These are phyloP conservation scores for Aspergillus bridgeri DNA, from an alignment of 495 filamentous ascomycete genomes.

Conservation along the genomic window DNA sequence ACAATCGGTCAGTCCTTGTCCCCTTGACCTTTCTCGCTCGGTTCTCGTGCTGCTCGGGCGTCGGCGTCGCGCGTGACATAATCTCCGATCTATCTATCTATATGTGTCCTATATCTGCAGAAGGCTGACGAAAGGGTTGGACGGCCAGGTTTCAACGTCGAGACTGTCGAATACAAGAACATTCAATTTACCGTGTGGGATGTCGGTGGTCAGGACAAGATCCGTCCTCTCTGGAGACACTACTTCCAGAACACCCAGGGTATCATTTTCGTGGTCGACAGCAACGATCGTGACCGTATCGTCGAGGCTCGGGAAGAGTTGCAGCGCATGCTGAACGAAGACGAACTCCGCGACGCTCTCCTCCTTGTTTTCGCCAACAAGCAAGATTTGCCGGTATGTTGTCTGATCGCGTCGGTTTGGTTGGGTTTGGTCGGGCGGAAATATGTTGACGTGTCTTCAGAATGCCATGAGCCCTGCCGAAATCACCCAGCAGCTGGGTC, in stretches of 20 bases:
- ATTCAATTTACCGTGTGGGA: conserved; percentile 99
- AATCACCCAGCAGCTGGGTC: conserved; percentile 99
- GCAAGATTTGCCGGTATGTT: conserved; percentile 95
- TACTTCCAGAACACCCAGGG: conserved; percentile 99
- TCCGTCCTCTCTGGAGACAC: conserved; percentile 98
- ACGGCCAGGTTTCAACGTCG: conserved; percentile 91
- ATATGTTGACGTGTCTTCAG: conserved; percentile 41
- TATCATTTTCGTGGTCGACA: conserved; percentile 99
- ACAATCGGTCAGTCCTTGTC: conserved; percentile 82
- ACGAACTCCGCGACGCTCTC: conserved; percentile 95
- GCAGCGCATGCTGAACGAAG: conserved; percentile 99
- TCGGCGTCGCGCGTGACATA: not conserved
- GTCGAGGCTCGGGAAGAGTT: conserved; percentile 98
- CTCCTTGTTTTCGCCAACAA: conserved; percentile 99
- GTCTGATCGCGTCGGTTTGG: not conserved
- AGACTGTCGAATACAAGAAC: conserved; percentile 99
- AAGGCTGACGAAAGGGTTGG: conserved; percentile 2
- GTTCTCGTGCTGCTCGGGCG: conserved; percentile 5
- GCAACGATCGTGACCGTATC: conserved; percentile 99
- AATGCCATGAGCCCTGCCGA: conserved; percentile 99
- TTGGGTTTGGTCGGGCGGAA: not conserved
- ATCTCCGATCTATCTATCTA: conserved; percentile 7
- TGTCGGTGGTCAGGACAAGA: conserved; percentile 99
- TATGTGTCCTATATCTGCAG: conserved; percentile 3
- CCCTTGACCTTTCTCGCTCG: conserved; percentile 1